These are phyloP conservation scores for Phytophthora pinifolia DNA, from an alignment of 352 stramenopile genomes.

Conservation along the genomic window DNA sequence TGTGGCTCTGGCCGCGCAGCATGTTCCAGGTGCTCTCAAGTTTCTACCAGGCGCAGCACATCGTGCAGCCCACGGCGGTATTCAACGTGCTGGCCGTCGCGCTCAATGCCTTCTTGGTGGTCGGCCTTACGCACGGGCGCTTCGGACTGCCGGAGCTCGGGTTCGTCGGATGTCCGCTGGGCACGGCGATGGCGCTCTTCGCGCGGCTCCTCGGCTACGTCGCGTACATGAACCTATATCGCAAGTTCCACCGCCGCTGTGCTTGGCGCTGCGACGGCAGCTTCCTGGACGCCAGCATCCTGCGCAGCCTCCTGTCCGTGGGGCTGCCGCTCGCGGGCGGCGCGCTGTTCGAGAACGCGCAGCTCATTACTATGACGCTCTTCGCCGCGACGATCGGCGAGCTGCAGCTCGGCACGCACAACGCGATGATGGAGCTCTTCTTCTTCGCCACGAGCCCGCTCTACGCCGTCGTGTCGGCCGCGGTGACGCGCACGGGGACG, in stretches of 20 bases:
- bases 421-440: slow-evolving; percentile 87
- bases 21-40: slow-evolving; percentile 77
- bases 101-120: slow-evolving; percentile 65
- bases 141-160: slow-evolving; percentile 60
- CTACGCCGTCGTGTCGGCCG: slow-evolving; percentile 64
- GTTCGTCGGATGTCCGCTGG: slow-evolving; percentile 79
- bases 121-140: slow-evolving; percentile 63
- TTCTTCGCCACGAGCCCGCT: slow-evolving; percentile 78
- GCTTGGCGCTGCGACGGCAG: slow-evolving; percentile 55
- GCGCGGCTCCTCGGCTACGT: slow-evolving; percentile 54
- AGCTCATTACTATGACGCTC: slow-evolving; percentile 78
- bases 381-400: slow-evolving; percentile 72
- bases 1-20: slow-evolving; percentile 77
- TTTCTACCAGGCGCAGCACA: slow-evolving; percentile 85
- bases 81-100: slow-evolving; percentile 61
- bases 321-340: slow-evolving; percentile 56
- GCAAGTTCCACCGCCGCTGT: slow-evolving; percentile 49
- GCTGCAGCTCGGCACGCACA: slow-evolving; percentile 75
- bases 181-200: slow-evolving; percentile 56
- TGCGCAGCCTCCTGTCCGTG: slow-evolving; percentile 52
- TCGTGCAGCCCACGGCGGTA: slow-evolving; percentile 65
- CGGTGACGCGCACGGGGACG: slow-evolving; percentile 62
- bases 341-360: slow-evolving; percentile 78
- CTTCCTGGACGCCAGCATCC: slow-evolving; percentile 41
- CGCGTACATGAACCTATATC: slow-evolving; percentile 72